Conservation (phyloP, 768 basidiomycete genomes). For the Leccinum longicurvipes region DNA sequence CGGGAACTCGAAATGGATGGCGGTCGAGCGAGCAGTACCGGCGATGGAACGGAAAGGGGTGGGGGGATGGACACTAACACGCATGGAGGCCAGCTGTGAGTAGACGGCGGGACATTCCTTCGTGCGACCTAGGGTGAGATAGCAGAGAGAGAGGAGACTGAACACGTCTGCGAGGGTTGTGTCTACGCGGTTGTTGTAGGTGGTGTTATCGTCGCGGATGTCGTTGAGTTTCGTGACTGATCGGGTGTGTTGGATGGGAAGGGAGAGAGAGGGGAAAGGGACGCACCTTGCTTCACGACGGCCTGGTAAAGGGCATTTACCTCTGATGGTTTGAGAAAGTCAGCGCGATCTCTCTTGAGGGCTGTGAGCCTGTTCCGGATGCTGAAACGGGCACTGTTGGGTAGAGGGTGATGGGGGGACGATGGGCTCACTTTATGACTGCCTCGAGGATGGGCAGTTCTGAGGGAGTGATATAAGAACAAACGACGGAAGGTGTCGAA, state of each 20-base stretch:
- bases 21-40: not conserved
- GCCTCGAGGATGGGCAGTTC: constrained; percentile 94
- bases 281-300: constrained; percentile 86
- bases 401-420: constrained; percentile 21
- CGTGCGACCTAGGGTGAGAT: constrained; percentile 96
- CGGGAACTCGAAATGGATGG: constrained; percentile 7
- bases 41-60: constrained; percentile 6
- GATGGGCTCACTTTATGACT: constrained; percentile 68
- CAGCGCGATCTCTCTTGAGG: constrained; percentile 88
- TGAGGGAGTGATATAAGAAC: constrained; percentile 33
- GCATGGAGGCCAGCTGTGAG: constrained; percentile 93
- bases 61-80: constrained; percentile 57
- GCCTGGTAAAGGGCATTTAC: constrained; percentile 90
- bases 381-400: constrained; percentile 40
- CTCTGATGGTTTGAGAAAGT: constrained; percentile 91
- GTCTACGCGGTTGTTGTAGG: constrained; percentile 87
- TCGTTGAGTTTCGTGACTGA: constrained; percentile 89
- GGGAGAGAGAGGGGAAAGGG: constrained; percentile 11
- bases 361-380: constrained; percentile 94
- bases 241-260: constrained; percentile 1
- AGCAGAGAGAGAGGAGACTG: constrained; percentile 91
- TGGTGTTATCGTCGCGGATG: constrained; percentile 73
- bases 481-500: not conserved
- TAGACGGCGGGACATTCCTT: constrained; percentile 93
- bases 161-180: constrained; percentile 96